phyloP scores from a whole-genome alignment of 306 rosid species.

The Hippophae tibetana region DNA sequence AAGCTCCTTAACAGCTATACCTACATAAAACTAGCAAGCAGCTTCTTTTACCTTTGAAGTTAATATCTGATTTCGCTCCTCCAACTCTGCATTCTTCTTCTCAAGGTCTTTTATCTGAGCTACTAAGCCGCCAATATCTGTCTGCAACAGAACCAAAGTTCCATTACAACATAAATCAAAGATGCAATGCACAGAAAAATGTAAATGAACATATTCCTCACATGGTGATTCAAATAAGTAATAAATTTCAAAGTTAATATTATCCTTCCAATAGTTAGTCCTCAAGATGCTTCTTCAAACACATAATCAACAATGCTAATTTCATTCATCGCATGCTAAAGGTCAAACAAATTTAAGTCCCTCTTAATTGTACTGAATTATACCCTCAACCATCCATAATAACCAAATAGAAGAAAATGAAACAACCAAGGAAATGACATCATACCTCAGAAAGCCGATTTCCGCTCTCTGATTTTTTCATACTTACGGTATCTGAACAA shows the following conservation, averaged over 20 bases:
- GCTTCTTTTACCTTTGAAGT: constrained; percentile 37
- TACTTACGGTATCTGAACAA: constrained; percentile 33
- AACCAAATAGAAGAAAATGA: constrained; percentile 1
- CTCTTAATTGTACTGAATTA: too few relatives aligned
- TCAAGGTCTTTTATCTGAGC: constrained; percentile 66
- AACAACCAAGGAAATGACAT: background rate
- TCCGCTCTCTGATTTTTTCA: constrained; percentile 64
- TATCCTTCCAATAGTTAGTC: too few relatives aligned
- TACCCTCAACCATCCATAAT: background rate
- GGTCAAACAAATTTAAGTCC: too few relatives aligned
- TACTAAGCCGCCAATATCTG: constrained; percentile 57
- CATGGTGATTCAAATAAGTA: background rate
- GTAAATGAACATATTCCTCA: background rate
- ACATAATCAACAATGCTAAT: too few relatives aligned
- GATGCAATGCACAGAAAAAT: background rate
- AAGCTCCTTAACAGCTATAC: background rate
- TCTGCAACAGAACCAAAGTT: constrained; percentile 24
- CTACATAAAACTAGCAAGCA: background rate
- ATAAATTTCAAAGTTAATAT: background rate
- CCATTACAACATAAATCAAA: constrained; percentile 8
- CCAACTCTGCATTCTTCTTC: constrained; percentile 56
- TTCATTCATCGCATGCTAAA: too few relatives aligned
- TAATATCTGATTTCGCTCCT: constrained; percentile 45
- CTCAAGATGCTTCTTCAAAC: too few relatives aligned
- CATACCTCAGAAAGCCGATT: constrained; percentile 62